These are phyloP conservation scores for Carex parvula DNA, from an alignment of 176 grass and related monocot species.

Conservation along the genomic window DNA sequence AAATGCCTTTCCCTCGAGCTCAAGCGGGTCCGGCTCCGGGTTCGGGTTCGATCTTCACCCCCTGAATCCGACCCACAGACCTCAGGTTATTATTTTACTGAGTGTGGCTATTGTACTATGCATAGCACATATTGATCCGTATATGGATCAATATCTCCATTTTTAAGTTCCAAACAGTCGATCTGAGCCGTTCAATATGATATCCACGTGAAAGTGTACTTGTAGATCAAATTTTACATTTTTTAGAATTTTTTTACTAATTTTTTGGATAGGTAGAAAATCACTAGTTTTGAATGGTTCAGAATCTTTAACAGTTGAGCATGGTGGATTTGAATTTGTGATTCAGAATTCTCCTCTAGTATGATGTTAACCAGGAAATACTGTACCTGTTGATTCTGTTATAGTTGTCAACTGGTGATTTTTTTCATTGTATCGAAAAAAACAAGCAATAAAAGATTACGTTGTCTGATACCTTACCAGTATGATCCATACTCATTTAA, in stretches of 20 bases:
- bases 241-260: too few species aligned
- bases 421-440: not conserved
- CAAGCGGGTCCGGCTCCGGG: not conserved
- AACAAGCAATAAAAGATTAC: not conserved
- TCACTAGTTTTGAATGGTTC: too few species aligned
- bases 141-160: too few species aligned
- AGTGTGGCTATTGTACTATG: too few species aligned
- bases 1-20: slow-evolving; percentile 5
- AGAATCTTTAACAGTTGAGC: too few species aligned
- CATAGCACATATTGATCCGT: too few species aligned
- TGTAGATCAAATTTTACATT: too few species aligned
- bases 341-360: not conserved
- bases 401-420: not conserved
- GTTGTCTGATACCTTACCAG: not conserved
- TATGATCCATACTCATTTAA: not conserved
- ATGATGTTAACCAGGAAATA: not conserved
- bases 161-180: too few species aligned
- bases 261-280: too few species aligned
- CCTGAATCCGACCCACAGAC: slow-evolving; percentile 24
- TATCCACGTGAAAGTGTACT: too few species aligned
- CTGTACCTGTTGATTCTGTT: not conserved
- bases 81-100: not conserved
- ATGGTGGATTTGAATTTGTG: slow-evolving; percentile 10
- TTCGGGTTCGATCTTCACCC: not conserved
- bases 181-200: too few species aligned